These are phyloP conservation scores for Paecilomyces formosus DNA, from an alignment of 2,329 filamentous ascomycete species.

Conservation along the genomic window DNA sequence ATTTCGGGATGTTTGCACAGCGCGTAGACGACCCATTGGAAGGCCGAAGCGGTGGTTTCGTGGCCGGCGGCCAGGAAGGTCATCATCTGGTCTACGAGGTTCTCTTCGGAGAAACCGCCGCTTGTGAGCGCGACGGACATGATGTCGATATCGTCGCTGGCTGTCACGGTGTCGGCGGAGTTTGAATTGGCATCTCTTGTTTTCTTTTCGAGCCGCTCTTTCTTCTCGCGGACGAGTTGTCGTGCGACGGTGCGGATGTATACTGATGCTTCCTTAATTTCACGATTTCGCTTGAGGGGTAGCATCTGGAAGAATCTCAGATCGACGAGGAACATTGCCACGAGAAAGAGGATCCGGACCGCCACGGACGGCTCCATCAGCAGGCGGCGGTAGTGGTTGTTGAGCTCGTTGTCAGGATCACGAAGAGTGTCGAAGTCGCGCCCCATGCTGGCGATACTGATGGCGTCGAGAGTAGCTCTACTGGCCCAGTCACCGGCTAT, in stretches of 20 bases:
- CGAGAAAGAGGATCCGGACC: constrained; percentile 45
- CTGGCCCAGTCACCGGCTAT: constrained; percentile 58
- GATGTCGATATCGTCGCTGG: constrained; percentile 56
- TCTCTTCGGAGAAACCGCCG: constrained; percentile 67
- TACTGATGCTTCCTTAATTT: constrained; percentile 49
- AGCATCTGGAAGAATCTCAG: constrained; percentile 53
- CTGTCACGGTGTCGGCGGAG: not conserved
- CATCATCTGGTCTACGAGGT: constrained; percentile 84
- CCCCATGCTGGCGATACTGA: constrained; percentile 64
- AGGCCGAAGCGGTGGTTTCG: constrained; percentile 67
- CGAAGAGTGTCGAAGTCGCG: constrained; percentile 61
- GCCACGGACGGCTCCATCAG: constrained; percentile 10
- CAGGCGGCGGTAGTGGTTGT: constrained; percentile 25
- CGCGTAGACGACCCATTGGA: constrained; percentile 69
- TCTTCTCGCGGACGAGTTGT: constrained; percentile 65
- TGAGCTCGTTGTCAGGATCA: constrained; percentile 54
- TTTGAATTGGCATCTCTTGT: constrained; percentile 8
- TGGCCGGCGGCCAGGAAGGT: constrained; percentile 79
- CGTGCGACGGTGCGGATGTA: constrained; percentile 60
- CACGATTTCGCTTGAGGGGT: constrained; percentile 64
- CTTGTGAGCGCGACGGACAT: constrained; percentile 71
- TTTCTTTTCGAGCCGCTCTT: constrained; percentile 40
- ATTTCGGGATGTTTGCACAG: constrained; percentile 59
- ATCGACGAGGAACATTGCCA: constrained; percentile 55
- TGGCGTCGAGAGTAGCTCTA: constrained; percentile 66